Evolutionary conservation across 208 protist species (phyloP), one percentile per base, ranked within the genome.

Genomic region (Angomonas ambiguus): DNA sequence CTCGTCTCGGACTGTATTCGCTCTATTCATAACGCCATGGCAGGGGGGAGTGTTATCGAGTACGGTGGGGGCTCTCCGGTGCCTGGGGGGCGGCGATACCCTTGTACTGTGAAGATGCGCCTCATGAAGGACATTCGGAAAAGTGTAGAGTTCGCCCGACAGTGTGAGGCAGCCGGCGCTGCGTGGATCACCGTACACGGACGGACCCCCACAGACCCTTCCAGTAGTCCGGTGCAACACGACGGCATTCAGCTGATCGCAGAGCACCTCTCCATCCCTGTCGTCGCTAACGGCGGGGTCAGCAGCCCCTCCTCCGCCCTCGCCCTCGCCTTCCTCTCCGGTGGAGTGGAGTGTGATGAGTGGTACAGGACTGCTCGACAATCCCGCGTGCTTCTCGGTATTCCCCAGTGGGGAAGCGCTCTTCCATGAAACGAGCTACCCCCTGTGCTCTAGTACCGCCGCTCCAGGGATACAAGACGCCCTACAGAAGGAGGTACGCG

Each of bases 121-220:
- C 30, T 96, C 16, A 48, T 76, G 28, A 68, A 85, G 13, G 83
- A 91, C 59, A 8, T 94, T 20, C 70, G 75, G 28, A 67, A 68
- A 33, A 96, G 83, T 42, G 86, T 96, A 2, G 87, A 94, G 62
- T 92, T 95, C 59, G 93, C 80, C 8, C 87, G 80, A 34, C 81
- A 89, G 73, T 82, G 79, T 33, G 87, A 88, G 51, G 82, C 79
- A 8, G 88, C 89, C 4, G 93, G 93, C 0, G 85, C 74, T 32
- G 67, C 65, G 20, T 96, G 88, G 88, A 27, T 97, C 24, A 92
- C 87, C 28, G 85, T 97, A 25, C 93, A 97, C 73, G 91, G 91
- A 5, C 82, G 93, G 28, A 93, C 89, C 8, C 77, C 81, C 27
- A 49, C 56, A 18, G 79, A 78, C 60, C 61, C 75, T 18, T 56